Conservation (phyloP, 2,329 filamentous ascomycete genomes). For the Penicillium sp. region DNA sequence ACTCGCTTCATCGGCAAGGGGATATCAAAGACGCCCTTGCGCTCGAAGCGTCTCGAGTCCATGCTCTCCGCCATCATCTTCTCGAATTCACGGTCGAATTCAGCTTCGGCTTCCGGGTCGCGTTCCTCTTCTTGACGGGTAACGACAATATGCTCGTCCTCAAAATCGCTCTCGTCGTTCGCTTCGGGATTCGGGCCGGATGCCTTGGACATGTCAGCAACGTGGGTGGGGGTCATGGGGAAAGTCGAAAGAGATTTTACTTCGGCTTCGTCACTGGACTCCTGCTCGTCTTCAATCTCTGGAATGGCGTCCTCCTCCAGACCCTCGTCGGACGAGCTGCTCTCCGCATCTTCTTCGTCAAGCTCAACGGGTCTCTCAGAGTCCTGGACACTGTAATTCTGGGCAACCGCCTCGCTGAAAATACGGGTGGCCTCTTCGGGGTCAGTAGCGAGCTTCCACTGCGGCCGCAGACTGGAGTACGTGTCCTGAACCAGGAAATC, state of each 20-base stretch:
- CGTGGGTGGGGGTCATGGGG: neutral
- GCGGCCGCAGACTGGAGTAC: conserved; percentile 78
- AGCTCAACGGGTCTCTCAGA: conserved; percentile 68
- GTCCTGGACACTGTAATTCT: conserved; percentile 82
- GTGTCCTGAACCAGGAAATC: conserved; percentile 96
- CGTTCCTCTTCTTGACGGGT: conserved; percentile 86
- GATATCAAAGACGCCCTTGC: conserved; percentile 94
- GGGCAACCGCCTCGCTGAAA: conserved; percentile 84
- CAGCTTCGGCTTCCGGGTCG: conserved; percentile 91
- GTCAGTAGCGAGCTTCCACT: conserved; percentile 85
- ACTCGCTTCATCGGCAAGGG: conserved; percentile 82
- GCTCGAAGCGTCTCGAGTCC: conserved; percentile 93
- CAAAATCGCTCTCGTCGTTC: conserved; percentile 56
- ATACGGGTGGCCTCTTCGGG: conserved; percentile 79
- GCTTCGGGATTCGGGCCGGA: conserved; percentile 50
- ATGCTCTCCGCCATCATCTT: conserved; percentile 98
- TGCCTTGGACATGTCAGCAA: conserved; percentile 33
- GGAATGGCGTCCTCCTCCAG: conserved; percentile 60
- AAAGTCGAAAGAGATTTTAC: conserved; percentile 21
- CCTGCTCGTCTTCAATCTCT: conserved; percentile 59
- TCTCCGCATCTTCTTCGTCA: conserved; percentile 75
- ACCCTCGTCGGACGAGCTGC: conserved; percentile 74
- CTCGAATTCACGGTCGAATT: conserved; percentile 96
- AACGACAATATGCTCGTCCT: conserved; percentile 89
- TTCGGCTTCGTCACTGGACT: conserved; percentile 53